Base-by-base conservation (phyloP, 129 eudicot species). In the Helianthus tuberosus region DNA sequence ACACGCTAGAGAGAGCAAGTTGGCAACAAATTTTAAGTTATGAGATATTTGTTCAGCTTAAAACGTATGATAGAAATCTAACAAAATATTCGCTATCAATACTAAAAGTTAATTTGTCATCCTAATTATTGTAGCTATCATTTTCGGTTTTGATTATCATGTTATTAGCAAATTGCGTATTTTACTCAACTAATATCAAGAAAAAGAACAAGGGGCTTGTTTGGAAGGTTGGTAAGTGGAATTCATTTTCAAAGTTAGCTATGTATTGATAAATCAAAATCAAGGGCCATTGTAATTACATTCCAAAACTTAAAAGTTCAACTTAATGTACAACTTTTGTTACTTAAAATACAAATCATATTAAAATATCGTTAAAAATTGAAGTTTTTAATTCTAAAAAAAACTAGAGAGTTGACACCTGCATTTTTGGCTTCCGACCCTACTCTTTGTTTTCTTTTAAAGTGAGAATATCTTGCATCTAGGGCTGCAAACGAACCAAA, bases 381-480 rank as follows among this genome's bases (percentile, higher is more conserved):
- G 7, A 12, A 3, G 6, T 29, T 13, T 59, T 48, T 20, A 51
- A 77, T 63, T 69, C 64, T 59, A 4, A 39, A 41, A 64, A 68
- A 13, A 68, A 36, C 47, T 11, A 49, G 20, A 63, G 65, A 62
- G 61, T 62, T 62, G 64, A 49, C 64, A 69, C 64, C 63, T 70
- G 77, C n/a, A 70, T 62, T 39, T 50, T 62, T 23, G 59, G 66
- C 12, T 63, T 78, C 63, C 67, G 66, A 51, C 60, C 63, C 77
- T 78, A 63, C 64, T 35, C 72, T 55, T 71, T 69, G 82, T 63
- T 50, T 78, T 46, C 39, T 10, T 62, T 71, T 11, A 52, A 71
- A 25, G 27, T 62, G 66, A 71, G 82, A 71, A 78, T 78, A 78
- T 71, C n/a, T n/a, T n/a, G n/a, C n/a, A n/a, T n/a, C n/a, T n/a